A percentile compares a stretch with the other conserved stretches of the same genome.
Evolutionary conservation across 2,329 filamentous ascomycete species (phyloP).

Genomic region (Helotiales sp.): DNA sequence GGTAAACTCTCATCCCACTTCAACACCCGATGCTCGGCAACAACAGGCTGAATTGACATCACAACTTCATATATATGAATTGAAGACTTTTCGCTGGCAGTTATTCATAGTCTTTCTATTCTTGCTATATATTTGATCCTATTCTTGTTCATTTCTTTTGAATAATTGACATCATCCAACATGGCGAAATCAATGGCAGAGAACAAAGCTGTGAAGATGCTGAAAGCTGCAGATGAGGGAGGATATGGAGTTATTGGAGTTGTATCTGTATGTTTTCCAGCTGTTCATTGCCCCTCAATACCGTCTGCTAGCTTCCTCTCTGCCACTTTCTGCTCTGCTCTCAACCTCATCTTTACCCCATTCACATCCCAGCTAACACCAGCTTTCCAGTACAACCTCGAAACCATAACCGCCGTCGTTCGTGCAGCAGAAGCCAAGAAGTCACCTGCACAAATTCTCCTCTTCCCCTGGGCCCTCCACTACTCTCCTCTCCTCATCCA

Average conservation of each 20-base stretch:
- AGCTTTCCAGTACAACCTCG: slow-evolving; percentile 60
- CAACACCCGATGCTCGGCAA: slow-evolving; percentile 4
- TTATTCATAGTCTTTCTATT: no score
- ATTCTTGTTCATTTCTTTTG: neutral
- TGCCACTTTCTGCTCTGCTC: neutral
- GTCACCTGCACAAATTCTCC: slow-evolving; percentile 66
- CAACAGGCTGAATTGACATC: neutral
- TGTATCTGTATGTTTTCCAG: slow-evolving; percentile 40
- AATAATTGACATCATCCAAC: neutral
- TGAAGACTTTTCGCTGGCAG: neutral
- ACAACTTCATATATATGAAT: neutral
- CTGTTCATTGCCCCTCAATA: neutral
- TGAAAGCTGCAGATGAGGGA: slow-evolving; percentile 49
- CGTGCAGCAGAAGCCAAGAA: slow-evolving; percentile 66
- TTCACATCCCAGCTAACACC: neutral
- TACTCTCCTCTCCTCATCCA: slow-evolving; percentile 58
- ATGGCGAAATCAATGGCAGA: slow-evolving; percentile 26
- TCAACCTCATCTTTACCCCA: neutral
- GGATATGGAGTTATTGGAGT: slow-evolving; percentile 55
- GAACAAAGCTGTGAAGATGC: slow-evolving; percentile 40
- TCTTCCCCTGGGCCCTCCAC: slow-evolving; percentile 70
- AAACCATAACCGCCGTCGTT: slow-evolving; percentile 67
- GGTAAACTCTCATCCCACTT: slow-evolving; percentile 4
- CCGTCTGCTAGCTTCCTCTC: neutral
- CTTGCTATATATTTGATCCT: no score